phyloP scores from a whole-genome alignment of 345 rosid genomes.

The Gossypium longicalyx region DNA sequence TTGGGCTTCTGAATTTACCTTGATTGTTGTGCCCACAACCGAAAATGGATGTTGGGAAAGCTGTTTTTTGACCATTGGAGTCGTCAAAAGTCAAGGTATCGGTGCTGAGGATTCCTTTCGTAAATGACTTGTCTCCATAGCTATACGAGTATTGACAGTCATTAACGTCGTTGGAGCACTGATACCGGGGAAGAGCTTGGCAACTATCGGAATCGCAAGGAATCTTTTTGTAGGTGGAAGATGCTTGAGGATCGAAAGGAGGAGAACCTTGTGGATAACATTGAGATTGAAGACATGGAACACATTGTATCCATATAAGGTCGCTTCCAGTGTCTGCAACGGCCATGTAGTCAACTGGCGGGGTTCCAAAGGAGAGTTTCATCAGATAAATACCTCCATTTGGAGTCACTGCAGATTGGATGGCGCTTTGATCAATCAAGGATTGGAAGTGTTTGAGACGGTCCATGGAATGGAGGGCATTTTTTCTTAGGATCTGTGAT shows the following conservation, averaged over 20 bases:
- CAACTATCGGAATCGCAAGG: background rate
- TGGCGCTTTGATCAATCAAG: background rate
- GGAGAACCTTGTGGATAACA: background rate
- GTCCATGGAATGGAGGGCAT: conserved; percentile 27
- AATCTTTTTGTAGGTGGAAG: background rate
- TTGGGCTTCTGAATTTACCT: no score
- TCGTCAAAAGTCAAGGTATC: background rate
- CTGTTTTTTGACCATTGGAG: background rate
- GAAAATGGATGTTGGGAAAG: background rate
- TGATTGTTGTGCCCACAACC: background rate
- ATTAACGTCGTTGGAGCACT: no score
- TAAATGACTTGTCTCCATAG: background rate
- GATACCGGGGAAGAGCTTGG: background rate
- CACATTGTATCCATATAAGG: conserved; percentile 10
- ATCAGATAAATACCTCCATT: conserved; percentile 26
- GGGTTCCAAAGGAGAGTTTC: conserved; percentile 32
- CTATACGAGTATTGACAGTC: background rate
- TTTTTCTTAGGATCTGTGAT: conserved; percentile 25
- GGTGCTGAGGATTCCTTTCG: background rate
- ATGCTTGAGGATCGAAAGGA: background rate
- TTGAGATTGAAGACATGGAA: background rate
- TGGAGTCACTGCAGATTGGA: conserved; percentile 18
- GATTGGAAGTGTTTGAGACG: conserved; percentile 25
- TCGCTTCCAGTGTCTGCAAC: conserved; percentile 22
- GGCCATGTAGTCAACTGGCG: conserved; percentile 19